These are phyloP conservation scores for Mortierella antarctica DNA, from an alignment of 192 early-diverging fungal genomes.

Conservation along the genomic window DNA sequence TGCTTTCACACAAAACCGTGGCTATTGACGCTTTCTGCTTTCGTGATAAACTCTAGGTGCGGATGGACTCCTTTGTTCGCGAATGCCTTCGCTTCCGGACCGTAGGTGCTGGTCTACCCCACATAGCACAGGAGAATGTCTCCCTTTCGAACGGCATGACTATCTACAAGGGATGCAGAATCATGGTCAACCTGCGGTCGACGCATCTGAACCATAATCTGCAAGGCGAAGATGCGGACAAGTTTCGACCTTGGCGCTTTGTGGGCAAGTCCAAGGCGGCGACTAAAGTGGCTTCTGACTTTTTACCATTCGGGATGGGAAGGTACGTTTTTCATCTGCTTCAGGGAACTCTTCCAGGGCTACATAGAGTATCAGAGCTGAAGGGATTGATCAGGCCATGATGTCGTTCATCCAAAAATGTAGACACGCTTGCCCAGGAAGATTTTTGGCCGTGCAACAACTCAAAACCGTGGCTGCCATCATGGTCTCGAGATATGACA, in stretches of 20 bases:
- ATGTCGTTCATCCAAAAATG: neutral
- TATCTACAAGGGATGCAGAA: slow-evolving; percentile 36
- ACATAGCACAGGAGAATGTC: slow-evolving; percentile 26
- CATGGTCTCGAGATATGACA: slow-evolving; percentile 50
- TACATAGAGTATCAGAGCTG: too few relatives aligned
- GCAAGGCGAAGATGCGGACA: slow-evolving; percentile 27
- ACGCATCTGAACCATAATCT: slow-evolving; percentile 5
- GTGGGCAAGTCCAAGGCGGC: slow-evolving; percentile 34
- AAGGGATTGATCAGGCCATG: too few relatives aligned
- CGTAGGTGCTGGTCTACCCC: neutral
- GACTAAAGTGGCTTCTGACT: slow-evolving; percentile 46
- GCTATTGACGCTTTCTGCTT: too few relatives aligned
- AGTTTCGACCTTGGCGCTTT: slow-evolving; percentile 55
- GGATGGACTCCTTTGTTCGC: slow-evolving; percentile 47
- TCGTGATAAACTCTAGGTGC: too few relatives aligned
- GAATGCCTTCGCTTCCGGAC: slow-evolving; percentile 30
- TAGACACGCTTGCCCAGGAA: slow-evolving; percentile 60
- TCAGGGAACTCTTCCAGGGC: too few relatives aligned
- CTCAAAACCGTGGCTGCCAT: slow-evolving; percentile 49
- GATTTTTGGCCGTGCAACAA: slow-evolving; percentile 59
- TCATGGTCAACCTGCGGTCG: slow-evolving; percentile 42
- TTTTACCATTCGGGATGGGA: slow-evolving; percentile 54
- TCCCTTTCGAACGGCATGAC: slow-evolving; percentile 47
- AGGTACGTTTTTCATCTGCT: slow-evolving; percentile 24
- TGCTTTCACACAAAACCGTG: too few relatives aligned